Percentiles rank a stretch among this genome's conserved stretches.
Evolutionary conservation across 495 filamentous ascomycete genomes (phyloP).

Genomic region (Collariella sp.): DNA sequence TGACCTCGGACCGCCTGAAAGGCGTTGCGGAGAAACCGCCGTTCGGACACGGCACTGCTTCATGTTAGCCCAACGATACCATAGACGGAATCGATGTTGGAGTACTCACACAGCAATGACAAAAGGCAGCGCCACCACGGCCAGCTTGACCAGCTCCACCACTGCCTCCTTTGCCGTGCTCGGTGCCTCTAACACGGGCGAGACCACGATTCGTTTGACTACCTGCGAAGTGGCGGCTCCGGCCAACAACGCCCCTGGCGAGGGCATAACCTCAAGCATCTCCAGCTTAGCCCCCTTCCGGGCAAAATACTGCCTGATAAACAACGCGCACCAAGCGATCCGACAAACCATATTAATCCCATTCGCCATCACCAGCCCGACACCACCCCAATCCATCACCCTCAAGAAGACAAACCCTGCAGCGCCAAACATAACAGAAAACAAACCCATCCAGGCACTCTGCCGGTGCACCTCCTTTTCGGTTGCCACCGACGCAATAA

Average conservation of each 20-base stretch:
- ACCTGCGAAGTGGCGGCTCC: constrained; percentile 18
- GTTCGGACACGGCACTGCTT: constrained; percentile 51
- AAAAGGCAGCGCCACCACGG: constrained; percentile 45
- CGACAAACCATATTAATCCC: constrained; percentile 75
- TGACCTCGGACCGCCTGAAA: constrained; percentile 35
- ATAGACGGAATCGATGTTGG: constrained; percentile 4
- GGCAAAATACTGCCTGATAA: constrained; percentile 58
- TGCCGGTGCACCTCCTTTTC: constrained; percentile 62
- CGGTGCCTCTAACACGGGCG: constrained; percentile 9
- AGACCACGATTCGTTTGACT: constrained; percentile 15
- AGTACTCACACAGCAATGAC: constrained; percentile 51
- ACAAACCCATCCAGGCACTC: constrained; percentile 70
- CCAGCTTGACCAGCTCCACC: constrained; percentile 43
- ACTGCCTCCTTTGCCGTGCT: constrained; percentile 25
- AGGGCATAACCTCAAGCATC: constrained; percentile 24
- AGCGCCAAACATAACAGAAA: constrained; percentile 61
- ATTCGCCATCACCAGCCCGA: constrained; percentile 77
- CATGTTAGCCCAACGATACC: constrained; percentile 16
- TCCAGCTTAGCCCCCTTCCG: constrained; percentile 28
- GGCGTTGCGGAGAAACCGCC: constrained; percentile 45
- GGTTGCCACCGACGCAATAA: constrained; percentile 76
- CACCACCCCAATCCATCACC: constrained; percentile 57
- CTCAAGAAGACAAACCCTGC: constrained; percentile 63
- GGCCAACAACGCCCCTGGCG: constrained; percentile 13
- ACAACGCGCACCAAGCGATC: constrained; percentile 67